These are phyloP conservation scores for Debaryomyces robertsiae DNA, from an alignment of 1,139 yeast genomes.

Conservation along the genomic window DNA sequence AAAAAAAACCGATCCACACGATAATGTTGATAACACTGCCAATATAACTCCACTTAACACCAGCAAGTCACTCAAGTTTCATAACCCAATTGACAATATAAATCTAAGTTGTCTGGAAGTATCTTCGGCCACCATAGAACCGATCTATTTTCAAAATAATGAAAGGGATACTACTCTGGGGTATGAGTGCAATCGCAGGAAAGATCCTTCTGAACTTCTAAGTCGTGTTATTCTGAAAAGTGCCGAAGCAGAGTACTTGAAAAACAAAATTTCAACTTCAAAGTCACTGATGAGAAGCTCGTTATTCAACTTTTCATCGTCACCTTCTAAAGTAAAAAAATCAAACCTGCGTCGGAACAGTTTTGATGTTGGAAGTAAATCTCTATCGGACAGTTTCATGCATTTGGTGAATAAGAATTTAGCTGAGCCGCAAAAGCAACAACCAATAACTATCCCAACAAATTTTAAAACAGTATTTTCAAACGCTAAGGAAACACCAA, in stretches of 20 bases:
- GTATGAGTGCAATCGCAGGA: slow-evolving; percentile 7
- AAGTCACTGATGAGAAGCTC: neutral
- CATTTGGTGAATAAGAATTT: slow-evolving; percentile 16
- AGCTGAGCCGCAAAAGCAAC: slow-evolving; percentile 14
- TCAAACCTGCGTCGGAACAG: slow-evolving; percentile 10
- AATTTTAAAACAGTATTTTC: neutral
- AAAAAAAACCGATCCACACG: slow-evolving; percentile 29
- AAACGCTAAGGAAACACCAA: slow-evolving; percentile 13
- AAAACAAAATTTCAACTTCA: slow-evolving; percentile 1
- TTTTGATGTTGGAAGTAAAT: slow-evolving; percentile 11
- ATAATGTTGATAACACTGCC: slow-evolving; percentile 22
- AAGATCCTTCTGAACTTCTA: slow-evolving; percentile 12
- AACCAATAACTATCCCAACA: slow-evolving; percentile 23
- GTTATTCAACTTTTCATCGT: slow-evolving; percentile 4
- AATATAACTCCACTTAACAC: neutral
- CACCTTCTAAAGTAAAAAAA: slow-evolving; percentile 12
- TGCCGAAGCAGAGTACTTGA: slow-evolving; percentile 8
- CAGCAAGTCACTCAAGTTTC: slow-evolving; percentile 26
- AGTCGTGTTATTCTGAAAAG: slow-evolving; percentile 13
- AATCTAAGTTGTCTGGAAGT: slow-evolving; percentile 23
- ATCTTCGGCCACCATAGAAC: slow-evolving; percentile 34
- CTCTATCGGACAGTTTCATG: slow-evolving; percentile 22
- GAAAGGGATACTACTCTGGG: neutral
- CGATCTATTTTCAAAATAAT: slow-evolving; percentile 21
- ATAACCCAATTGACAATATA: slow-evolving; percentile 41